These are phyloP conservation scores for Schwanniomyces sp. DNA, from an alignment of 805 yeast species.

Conservation along the genomic window DNA sequence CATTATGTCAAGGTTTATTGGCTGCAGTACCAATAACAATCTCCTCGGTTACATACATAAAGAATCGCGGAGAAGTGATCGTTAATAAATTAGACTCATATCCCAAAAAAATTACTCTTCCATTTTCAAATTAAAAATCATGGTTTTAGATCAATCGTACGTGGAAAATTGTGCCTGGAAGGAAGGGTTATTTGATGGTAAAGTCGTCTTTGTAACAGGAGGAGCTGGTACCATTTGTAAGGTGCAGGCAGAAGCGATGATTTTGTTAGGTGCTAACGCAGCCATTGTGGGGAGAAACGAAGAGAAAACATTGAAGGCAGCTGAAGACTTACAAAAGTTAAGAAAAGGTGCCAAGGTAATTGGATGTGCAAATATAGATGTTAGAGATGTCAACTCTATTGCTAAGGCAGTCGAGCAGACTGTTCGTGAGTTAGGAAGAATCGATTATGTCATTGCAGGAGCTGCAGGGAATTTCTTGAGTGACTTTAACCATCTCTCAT, in stretches of 20 bases:
- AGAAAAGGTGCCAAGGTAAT: slow-evolving; percentile 63
- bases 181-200: slow-evolving; percentile 70
- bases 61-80: not conserved
- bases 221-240: slow-evolving; percentile 95
- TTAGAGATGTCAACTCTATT: slow-evolving; percentile 61
- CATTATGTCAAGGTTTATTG: too few relatives aligned
- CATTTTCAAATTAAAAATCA: not conserved
- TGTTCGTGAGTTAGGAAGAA: slow-evolving; percentile 41
- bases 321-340: slow-evolving; percentile 55
- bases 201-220: slow-evolving; percentile 90
- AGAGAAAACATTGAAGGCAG: slow-evolving; percentile 64
- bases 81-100: not conserved
- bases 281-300: slow-evolving; percentile 78
- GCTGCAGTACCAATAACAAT: too few relatives aligned
- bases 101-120: not conserved
- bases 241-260: slow-evolving; percentile 82
- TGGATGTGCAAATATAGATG: slow-evolving; percentile 72
- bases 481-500: slow-evolving; percentile 44
- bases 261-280: slow-evolving; percentile 83
- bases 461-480: slow-evolving; percentile 44
- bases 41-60: not conserved
- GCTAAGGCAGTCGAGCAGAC: slow-evolving; percentile 63
- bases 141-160: slow-evolving; percentile 18
- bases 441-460: slow-evolving; percentile 45
- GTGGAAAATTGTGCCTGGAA: slow-evolving; percentile 41